Percentiles rank a stretch among this genome's conserved stretches.
phyloP scores from a whole-genome alignment of 495 filamentous ascomycete species.

The Neurospora sp. region DNA sequence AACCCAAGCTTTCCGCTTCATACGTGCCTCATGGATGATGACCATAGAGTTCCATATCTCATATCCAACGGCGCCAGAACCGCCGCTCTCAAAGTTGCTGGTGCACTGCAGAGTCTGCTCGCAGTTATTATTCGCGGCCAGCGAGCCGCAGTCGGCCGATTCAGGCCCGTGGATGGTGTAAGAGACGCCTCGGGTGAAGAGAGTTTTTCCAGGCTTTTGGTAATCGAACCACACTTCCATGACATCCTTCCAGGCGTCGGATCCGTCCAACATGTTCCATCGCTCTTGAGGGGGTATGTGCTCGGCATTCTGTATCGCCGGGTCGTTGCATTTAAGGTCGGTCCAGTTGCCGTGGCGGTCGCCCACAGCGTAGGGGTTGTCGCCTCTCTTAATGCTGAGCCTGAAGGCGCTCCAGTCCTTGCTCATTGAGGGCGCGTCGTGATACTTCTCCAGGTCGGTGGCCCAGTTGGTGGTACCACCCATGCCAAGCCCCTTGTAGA shows the following conservation, averaged over 20 bases:
- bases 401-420: constrained; percentile 3
- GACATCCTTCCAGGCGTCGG: constrained; percentile 15
- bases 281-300: constrained; percentile 4
- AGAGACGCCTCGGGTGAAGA: background rate
- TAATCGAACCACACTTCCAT: constrained; percentile 6
- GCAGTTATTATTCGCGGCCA: background rate
- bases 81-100: background rate
- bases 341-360: constrained; percentile 13
- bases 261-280: constrained; percentile 16
- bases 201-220: constrained; percentile 8
- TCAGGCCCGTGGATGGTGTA: background rate
- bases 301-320: background rate
- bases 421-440: background rate
- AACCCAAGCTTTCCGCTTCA: background rate
- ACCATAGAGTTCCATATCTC: constrained; percentile 25
- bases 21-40: constrained; percentile 10
- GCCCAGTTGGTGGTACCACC: constrained; percentile 32
- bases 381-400: background rate
- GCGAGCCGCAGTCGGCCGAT: background rate
- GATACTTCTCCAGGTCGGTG: constrained; percentile 20
- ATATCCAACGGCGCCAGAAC: constrained; percentile 16
- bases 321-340: constrained; percentile 9
- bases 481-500: constrained; percentile 20
- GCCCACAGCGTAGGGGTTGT: background rate
- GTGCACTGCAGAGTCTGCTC: background rate